Base-by-base conservation (phyloP, 2,329 filamentous ascomycete genomes). In the Fusarium nelsonii region DNA sequence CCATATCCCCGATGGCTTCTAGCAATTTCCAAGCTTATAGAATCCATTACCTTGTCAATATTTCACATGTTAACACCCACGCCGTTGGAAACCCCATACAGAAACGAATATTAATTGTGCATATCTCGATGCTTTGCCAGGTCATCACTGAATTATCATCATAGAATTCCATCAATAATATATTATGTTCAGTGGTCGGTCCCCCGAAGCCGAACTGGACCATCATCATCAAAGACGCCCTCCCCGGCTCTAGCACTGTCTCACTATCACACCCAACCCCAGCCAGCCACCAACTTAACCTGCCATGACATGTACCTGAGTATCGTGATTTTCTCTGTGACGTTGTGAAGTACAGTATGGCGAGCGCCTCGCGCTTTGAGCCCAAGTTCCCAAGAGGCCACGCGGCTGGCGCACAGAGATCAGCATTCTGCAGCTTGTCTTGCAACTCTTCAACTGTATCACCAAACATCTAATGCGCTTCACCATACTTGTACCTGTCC, bases 101-200 rank as follows among this genome's bases (percentile, higher is more conserved):
- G 43, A 52, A 16, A 50, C 16, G 23, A 26, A 15, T 15, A 23
- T 39, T 8, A 18, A 18, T 28, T 18, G 16, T 50, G 23, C 23
- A 23, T 49, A 37, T 62, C 59, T 48, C 34, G 15, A 54, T 63
- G 37, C 14, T 23, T 40, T 45, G 37, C 59, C 48, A 58, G 41
- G 46, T 61, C 62, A 48, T 62, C 51, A 53, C 45, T 54, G 39
- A 39, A 28, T 58, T 58, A 56, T 58, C 57, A 59, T 68, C 63
- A 54, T 54, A 58, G 39, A 36, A 50, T 56, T 57, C 32, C 48
- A 52, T 56, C 46, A 30, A 45, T 11, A n/a, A 46, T 6, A 36
- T 34, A 40, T 68, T 49, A 50, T 46, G 48, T 28, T n/a, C 16
- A 28, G n/a, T 28, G 23, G 52, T 63, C 52, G 23, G 52, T 63